A percentile compares a stretch with the other conserved stretches of the same genome.
phyloP scores from a whole-genome alignment of 2,329 filamentous ascomycete genomes.

The Fusarium sp. region DNA sequence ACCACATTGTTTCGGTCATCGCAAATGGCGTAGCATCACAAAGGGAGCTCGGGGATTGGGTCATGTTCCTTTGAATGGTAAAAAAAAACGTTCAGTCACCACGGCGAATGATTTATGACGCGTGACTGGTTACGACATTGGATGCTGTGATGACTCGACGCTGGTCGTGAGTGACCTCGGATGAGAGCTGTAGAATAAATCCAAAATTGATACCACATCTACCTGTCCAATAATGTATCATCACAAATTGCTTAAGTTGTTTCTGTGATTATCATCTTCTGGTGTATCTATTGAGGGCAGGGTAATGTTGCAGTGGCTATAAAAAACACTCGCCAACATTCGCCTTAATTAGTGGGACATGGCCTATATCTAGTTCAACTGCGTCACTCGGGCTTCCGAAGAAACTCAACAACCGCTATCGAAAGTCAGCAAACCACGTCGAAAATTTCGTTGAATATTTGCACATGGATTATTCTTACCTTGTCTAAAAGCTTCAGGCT shows the following conservation, averaged over 20 bases:
- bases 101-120: slow-evolving; percentile 40
- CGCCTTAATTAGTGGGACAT: slow-evolving; percentile 24
- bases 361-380: neutral
- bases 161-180: slow-evolving; percentile 23
- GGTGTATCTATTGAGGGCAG: slow-evolving; percentile 17
- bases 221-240: neutral
- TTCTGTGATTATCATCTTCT: neutral
- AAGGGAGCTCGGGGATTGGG: slow-evolving; percentile 58
- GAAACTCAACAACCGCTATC: slow-evolving; percentile 74
- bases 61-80: slow-evolving; percentile 57
- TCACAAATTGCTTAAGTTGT: neutral
- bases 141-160: slow-evolving; percentile 35
- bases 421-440: slow-evolving; percentile 1
- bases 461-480: slow-evolving; percentile 62
- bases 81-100: slow-evolving; percentile 53
- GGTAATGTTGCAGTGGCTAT: slow-evolving; percentile 13
- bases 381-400: slow-evolving; percentile 63
- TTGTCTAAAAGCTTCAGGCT: slow-evolving; percentile 81
- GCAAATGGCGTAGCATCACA: slow-evolving; percentile 61
- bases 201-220: slow-evolving; percentile 27
- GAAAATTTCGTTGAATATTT: too few relatives aligned
- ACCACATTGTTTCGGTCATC: slow-evolving; percentile 59
- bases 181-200: slow-evolving; percentile 37
- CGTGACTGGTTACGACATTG: slow-evolving; percentile 27
- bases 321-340: slow-evolving; percentile 18